Base-by-base conservation (phyloP, 2,329 filamentous ascomycete genomes). In the Phaeosphaeriaceae sp. region DNA sequence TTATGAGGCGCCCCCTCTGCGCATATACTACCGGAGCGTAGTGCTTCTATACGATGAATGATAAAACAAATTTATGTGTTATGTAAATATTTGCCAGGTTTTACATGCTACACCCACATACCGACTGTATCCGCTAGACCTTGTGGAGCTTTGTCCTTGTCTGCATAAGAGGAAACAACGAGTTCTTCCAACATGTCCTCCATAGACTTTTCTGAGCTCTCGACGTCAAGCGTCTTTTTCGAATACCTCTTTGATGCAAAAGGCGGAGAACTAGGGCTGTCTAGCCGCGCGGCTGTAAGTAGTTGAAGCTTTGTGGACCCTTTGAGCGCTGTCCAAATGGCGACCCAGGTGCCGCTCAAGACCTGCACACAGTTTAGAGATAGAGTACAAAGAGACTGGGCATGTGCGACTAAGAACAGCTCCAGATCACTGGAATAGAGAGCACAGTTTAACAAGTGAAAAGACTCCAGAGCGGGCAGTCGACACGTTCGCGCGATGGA, bases 371-470 rank as follows among this genome's bases (percentile, higher is more conserved):
- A 52, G 13, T 56, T 57, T 11, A 72, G 53, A 9, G 50, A 42
- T 9, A 69, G 41, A 1, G 53, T 48, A 19, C 54, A 58, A 22
- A 73, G 46, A 0, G 69, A 60, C 4, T 25, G 13, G 1, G 61
- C 31, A 41, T 73, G 69, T 1, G 56, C 58, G 11, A 41, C 60
- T 1, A 68, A 21, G 17, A 73, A 56, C 3, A 50, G 50, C 13
- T 24, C 42, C 19, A 73, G 17, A 17, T 71, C 66, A 1, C 59
- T 53, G 21, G 61, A 63, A 22, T 66, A 58, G 4, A 61, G 21
- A 3, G 58, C 53, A 27, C 60, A 62, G 11, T 71, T 67, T 44
- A 61, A 56, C 6, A 72, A 51, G 7, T 62, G 58, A 24, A 72
- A 49, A 1, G 31, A 42, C 27, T 59, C 59, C 3, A 74, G 62